Evolutionary conservation across 805 yeast species (phyloP), one percentile per base, ranked within the genome.

Genomic region (Ogataea chonburiensis): DNA sequence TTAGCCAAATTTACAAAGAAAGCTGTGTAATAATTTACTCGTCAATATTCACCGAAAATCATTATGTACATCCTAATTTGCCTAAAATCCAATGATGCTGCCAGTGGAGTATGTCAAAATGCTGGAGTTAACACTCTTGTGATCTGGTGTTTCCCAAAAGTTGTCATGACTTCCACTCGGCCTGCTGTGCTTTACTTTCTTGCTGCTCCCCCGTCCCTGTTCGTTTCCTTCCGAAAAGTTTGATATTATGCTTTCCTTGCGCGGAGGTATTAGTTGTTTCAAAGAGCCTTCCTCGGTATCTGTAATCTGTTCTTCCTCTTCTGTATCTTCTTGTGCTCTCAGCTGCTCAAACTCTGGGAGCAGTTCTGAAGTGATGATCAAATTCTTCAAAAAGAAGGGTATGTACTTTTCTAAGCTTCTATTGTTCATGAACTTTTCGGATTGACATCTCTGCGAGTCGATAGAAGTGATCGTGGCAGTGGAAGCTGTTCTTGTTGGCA

Each of bases 391-490:
- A 28, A 47, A 56, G 10, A 52, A 31, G 5, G 64, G 64, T 7
- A 59, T 50, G 29, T 50, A 54, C 10, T 52, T 50, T 24, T 60
- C 56, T 11, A 60, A 45, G 10, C 51, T 50, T 25, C 56, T 55
- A 36, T 60, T 60, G 40, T 52, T 49, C 55, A 58, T 44, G 26
- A 52, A 54, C 17, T 47, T 49, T 9, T 39, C 44, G 2, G 45
- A 30, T 10, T 41, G 42, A n/a, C 36, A 31, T 8, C n/a, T 15
- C 12, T 27, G n/a, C 9, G 17, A 20, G 10, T 15, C 10, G 21
- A 16, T 28, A 5, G 41, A 28, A 3, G 49, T 45, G 12, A 45
- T 30, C 5, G 49, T 45, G 1, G 45, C 24, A 15, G 41, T 45
- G 3, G 44, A 37, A 1, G 39, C 21, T 1, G 43, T 34, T 26